Evolutionary conservation across 805 yeast genomes (phyloP).

Genomic region (Priceomyces melissophilus): DNA sequence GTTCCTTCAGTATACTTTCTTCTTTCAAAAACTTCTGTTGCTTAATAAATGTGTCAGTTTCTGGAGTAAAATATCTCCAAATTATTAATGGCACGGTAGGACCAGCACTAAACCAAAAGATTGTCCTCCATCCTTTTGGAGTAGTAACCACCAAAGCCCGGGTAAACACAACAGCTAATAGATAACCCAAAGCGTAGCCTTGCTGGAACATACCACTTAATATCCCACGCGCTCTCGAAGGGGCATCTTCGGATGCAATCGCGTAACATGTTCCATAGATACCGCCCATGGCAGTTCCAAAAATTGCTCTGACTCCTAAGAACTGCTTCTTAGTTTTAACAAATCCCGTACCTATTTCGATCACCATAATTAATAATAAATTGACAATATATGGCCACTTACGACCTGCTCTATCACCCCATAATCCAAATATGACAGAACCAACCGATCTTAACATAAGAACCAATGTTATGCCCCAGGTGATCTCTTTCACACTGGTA

Average conservation of each 20-base stretch:
- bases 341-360: conserved; percentile 65
- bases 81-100: conserved; percentile 33
- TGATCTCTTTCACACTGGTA: conserved; percentile 45
- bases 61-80: conserved; percentile 33
- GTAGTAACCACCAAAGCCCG: conserved; percentile 56
- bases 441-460: conserved; percentile 30
- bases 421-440: conserved; percentile 56
- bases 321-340: conserved; percentile 54
- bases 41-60: conserved; percentile 50
- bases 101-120: conserved; percentile 71
- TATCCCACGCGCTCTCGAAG: conserved; percentile 52
- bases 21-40: conserved; percentile 19
- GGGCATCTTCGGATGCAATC: conserved; percentile 53
- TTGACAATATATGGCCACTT: conserved; percentile 54
- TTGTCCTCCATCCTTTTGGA: conserved; percentile 56
- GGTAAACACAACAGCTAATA: conserved; percentile 61
- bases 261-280: conserved; percentile 54
- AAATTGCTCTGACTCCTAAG: conserved; percentile 58
- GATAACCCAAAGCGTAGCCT: conserved; percentile 73
- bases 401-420: conserved; percentile 61
- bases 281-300: conserved; percentile 59
- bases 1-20: conserved; percentile 6
- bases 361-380: conserved; percentile 42
- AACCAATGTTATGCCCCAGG: conserved; percentile 54
- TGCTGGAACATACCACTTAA: conserved; percentile 72